Base-by-base conservation (phyloP, 805 yeast genomes). In the Monosporozyma aquatica region DNA sequence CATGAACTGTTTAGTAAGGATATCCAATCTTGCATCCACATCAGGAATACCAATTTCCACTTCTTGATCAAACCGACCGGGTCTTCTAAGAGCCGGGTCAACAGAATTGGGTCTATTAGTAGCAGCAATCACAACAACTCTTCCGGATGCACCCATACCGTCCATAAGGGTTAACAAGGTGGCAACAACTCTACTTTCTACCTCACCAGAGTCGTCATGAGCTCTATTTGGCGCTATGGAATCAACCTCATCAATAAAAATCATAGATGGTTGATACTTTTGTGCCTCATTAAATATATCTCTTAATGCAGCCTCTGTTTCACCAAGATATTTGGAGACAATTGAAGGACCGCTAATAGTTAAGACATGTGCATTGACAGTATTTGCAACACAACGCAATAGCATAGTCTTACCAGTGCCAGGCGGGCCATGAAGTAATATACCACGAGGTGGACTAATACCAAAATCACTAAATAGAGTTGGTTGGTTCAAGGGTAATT, bases 401-500 rank as follows among this genome's bases (percentile, higher is more conserved):
- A 92, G 70, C 86, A 89, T 76, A 1, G 97, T 84, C 59, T 90
- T 90, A 40, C 98, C 98, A 0, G 97, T 90, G 3, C 98, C 98
- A 2, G 97, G 92, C 3, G 97, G 95, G 0, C 98, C 98, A 64
- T 90, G 95, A 10, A 90, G 64, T 13, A 90, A 65, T n/a, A 90
- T 78, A 27, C 98, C 98, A 44, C 96, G 70, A 11, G 96, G 96
- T 7, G 98, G 97, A 7, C 81, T 72, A 15, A 87, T 81, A n/a
- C 90, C 87, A 66, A 90, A 92, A 42, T 83, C 78, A 6, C 80
- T 70, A 53, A 89, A 90, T 25, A 87, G 62, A 5, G 73, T 71
- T 0, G 97, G 95, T 43, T 76, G 76, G 46, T 80, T 77, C 21
- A 92, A 68, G 0, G 99, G 97, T 2, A 90, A 68, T 42, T 83